Evolutionary conservation across 1,284 basidiomycete species (phyloP), one percentile per base, ranked within the genome.

Genomic region (Coniophora puteana): DNA sequence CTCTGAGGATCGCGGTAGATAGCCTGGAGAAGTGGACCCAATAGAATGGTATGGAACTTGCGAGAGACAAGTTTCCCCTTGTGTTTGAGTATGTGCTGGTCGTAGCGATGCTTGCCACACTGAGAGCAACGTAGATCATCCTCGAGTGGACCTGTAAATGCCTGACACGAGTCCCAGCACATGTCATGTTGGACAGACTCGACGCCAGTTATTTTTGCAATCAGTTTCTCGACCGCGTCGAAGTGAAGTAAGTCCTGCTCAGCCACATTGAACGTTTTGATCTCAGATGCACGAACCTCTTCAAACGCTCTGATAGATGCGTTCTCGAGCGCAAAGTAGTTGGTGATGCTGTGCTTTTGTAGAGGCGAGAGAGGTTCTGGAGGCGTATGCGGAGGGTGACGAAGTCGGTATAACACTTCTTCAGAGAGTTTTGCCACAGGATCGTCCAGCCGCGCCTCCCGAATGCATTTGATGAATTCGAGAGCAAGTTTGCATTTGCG

Each of bases 151-250:
- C 51, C 49, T 8, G 45, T 47, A 29, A 30, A 51, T 22, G 39
- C 47, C 3, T 49, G 25, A 31, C 51, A 52, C 7, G 51, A 43
- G 12, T 48, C 36, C 6, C 23, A 21, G 34, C 51, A 52, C 45
- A 49, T 50, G 24, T 50, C 51, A 20, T 44, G 29, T 8, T 38
- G 13, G 11, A 50, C 27, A n/a, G 42, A 26, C 10, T 45, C 27
- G 8, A 50, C 34, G 23, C 46, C 48, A 14, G 36, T 50, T 26
- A 36, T 40, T 20, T 47, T 16, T 1, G 40, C 38, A 10, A 45
- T 38, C 4, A 30, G 7, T 5, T 38, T 28, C 25, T 45, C 24
- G 11, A 48, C 23, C 3, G 12, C 7, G 17, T 43, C 8, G 14
- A 36, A 38, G 4, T 32, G 41, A 11, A 45, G 33, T 11, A 42